These are phyloP conservation scores for Xerocomus nothofagi DNA, from an alignment of 1,284 basidiomycete genomes.

Conservation along the genomic window DNA sequence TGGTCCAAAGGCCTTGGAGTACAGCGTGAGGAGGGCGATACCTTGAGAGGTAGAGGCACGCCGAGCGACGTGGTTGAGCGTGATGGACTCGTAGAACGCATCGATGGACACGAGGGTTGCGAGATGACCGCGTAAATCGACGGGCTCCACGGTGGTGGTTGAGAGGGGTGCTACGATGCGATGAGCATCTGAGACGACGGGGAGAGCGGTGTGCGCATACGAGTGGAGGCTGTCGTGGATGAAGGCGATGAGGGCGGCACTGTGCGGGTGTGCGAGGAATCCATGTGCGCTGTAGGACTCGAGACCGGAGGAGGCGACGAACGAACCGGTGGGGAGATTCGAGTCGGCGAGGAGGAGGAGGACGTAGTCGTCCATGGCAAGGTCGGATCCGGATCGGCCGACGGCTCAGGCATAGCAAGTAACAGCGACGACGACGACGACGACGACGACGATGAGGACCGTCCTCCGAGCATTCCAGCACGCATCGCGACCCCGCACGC, in stretches of 20 bases:
- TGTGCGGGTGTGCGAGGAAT: slow-evolving; percentile 47
- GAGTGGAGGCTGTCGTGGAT: slow-evolving; percentile 68
- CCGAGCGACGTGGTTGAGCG: slow-evolving; percentile 86
- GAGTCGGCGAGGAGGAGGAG: slow-evolving; percentile 77
- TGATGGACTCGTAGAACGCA: slow-evolving; percentile 79
- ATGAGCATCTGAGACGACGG: slow-evolving; percentile 77
- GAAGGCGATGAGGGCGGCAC: slow-evolving; percentile 54
- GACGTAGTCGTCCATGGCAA: slow-evolving; percentile 49
- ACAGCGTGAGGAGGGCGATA: slow-evolving; percentile 88
- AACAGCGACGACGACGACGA: background rate
- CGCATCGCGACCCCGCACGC: slow-evolving; percentile 1
- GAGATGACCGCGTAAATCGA: slow-evolving; percentile 34
- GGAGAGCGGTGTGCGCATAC: slow-evolving; percentile 74
- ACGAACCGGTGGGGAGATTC: slow-evolving; percentile 86
- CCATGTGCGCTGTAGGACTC: slow-evolving; percentile 91
- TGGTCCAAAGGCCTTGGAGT: slow-evolving; percentile 79
- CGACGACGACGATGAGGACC: background rate
- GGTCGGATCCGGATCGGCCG: slow-evolving; percentile 1
- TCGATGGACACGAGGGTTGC: slow-evolving; percentile 60
- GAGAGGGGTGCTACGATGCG: slow-evolving; percentile 36
- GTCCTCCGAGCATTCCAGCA: background rate
- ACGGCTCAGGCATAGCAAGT: background rate
- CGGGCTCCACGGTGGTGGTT: slow-evolving; percentile 13
- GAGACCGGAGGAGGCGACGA: slow-evolving; percentile 90
- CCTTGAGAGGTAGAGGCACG: slow-evolving; percentile 92